These are phyloP conservation scores for Dalechampia spathulata DNA, from an alignment of 441 rosid genomes.

Conservation along the genomic window DNA sequence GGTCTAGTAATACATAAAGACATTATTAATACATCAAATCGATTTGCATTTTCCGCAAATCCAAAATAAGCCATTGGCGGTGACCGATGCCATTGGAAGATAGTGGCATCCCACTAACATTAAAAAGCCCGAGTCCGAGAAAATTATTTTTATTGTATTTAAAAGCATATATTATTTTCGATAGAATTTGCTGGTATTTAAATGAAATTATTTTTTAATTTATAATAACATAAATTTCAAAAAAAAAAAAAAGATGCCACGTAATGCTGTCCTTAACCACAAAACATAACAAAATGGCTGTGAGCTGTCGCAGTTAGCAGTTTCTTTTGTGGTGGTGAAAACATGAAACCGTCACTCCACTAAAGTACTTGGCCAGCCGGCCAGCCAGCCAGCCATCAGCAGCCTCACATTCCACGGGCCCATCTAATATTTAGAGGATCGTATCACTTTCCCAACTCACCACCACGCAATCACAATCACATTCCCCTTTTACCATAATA, in stretches of 20 bases:
- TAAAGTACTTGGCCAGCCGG: background rate
- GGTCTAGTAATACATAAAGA: background rate
- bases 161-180: too few species aligned
- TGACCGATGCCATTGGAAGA: too few species aligned
- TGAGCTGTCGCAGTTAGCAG: conserved; percentile 11
- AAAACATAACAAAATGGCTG: background rate
- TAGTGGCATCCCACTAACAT: too few species aligned
- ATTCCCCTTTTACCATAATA: background rate
- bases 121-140: too few species aligned
- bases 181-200: too few species aligned
- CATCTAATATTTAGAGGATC: background rate
- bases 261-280: background rate
- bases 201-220: too few species aligned
- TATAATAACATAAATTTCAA: too few species aligned
- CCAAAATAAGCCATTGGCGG: too few species aligned
- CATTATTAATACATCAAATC: background rate
- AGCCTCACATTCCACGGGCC: background rate
- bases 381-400: background rate
- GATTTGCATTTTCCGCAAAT: too few species aligned
- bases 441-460: background rate
- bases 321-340: conserved; percentile 4
- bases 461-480: background rate
- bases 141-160: too few species aligned
- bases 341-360: conserved; percentile 9
- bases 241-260: too few species aligned